Evolutionary conservation across 2,329 filamentous ascomycete genomes (phyloP).

Genomic region (Mollisia scopiformis): DNA sequence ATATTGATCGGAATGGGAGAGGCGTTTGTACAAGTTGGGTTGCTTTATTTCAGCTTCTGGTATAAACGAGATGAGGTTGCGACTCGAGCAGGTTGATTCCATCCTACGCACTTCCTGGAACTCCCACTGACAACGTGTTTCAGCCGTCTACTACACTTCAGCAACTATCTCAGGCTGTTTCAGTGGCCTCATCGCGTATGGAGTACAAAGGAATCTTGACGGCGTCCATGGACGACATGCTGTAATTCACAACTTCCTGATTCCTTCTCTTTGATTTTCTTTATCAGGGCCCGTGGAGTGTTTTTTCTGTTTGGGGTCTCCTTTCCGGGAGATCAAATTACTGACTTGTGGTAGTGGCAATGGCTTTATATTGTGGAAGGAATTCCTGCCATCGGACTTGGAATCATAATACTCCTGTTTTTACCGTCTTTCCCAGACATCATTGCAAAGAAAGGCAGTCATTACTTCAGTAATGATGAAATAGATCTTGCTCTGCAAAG

Average conservation of each 20-base stretch:
- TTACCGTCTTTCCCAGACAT: constrained; percentile 12
- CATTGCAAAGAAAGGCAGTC: constrained; percentile 10
- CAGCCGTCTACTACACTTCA: constrained; percentile 14
- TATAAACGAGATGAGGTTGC: constrained; percentile 30
- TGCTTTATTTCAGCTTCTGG: constrained; percentile 25
- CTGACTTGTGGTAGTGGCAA: no score
- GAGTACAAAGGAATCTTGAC: constrained; percentile 39
- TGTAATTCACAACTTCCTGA: no score
- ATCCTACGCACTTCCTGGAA: background rate
- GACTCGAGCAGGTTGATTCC: constrained; percentile 20
- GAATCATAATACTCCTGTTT: constrained; percentile 4
- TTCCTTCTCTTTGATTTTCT: no score
- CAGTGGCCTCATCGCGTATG: constrained; percentile 56
- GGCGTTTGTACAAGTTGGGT: constrained; percentile 11
- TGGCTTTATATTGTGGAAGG: constrained; percentile 34
- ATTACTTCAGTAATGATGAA: constrained; percentile 13
- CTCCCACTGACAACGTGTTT: constrained; percentile 4
- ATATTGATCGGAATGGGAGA: constrained; percentile 18
- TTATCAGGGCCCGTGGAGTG: no score
- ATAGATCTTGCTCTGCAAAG: constrained; percentile 18
- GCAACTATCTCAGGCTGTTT: constrained; percentile 40
- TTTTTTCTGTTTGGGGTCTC: no score
- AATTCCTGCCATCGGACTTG: constrained; percentile 5
- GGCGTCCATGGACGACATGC: constrained; percentile 34
- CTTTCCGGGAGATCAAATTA: no score